Base-by-base conservation (phyloP, 257 asterid genomes). In the Scutellaria baicalensis region DNA sequence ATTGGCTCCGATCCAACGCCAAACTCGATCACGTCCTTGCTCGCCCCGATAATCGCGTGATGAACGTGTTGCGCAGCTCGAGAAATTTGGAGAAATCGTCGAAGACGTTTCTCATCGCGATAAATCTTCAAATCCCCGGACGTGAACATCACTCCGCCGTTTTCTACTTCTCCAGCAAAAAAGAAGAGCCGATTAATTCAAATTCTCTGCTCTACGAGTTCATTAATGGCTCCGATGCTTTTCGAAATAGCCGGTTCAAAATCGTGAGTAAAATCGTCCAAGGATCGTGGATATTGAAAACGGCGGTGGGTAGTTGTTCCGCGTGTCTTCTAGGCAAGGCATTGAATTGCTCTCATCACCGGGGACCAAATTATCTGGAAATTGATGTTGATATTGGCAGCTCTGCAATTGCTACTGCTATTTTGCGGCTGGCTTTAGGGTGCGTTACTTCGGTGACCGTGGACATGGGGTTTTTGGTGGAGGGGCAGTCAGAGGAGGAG, bases 381-480 rank as follows among this genome's bases (percentile, higher is more conserved):
- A 93, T 93, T 42, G 98, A 90, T 35, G 98, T 93, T 5, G 98
- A 93, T 52, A 86, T 90, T 39, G 91, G 97, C 8, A 90, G 97
- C 89, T 90, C 96, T 16, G 86, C 96, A 4, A 88, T 93, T 6
- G 98, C 98, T 0, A 85, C 78, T 27, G 97, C 95, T 27, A 93
- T 93, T 76, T 73, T 93, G 82, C 85, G 88, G 63, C 75, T 93
- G 68, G 98, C 98, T 9, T 60, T 93, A 79, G 96, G 97, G 11
- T 88, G 86, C 50, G 96, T 88, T 40, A 80, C 92, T 13, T 78
- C 97, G 56, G 97, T 93, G 72, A 85, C 96, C 2, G 83, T 93
- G 35, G 98, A 93, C 73, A 93, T 93, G 97, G 98, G 96, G 38
- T 93, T 93, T 70, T 64, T 90, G 75, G 98, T 90, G 50, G 98